Conservation (phyloP, 1,284 basidiomycete species). For the Moesziomyces aphidis region DNA sequence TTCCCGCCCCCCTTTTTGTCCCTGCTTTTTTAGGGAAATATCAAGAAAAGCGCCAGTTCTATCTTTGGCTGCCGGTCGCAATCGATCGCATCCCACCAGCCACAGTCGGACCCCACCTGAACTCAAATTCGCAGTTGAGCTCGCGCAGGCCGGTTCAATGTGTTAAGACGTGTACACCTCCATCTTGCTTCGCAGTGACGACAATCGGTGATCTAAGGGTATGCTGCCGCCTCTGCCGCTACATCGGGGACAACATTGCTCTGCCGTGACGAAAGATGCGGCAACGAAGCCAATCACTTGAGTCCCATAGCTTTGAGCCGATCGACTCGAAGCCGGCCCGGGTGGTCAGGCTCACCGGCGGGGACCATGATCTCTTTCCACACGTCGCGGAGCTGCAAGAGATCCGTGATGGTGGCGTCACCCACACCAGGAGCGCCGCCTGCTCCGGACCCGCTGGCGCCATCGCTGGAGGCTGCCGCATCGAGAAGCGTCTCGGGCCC, state of each 20-base stretch:
- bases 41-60: neutral
- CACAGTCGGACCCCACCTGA: too few relatives aligned
- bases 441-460: neutral
- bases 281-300: constrained; percentile 12
- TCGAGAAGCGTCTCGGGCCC: constrained; percentile 21
- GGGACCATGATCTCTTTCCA: constrained; percentile 60
- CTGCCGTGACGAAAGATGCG: neutral
- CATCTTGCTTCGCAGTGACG: too few relatives aligned
- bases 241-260: too few relatives aligned
- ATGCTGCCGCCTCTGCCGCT: too few relatives aligned
- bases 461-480: neutral
- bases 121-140: too few relatives aligned
- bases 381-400: constrained; percentile 50
- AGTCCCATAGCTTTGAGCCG: constrained; percentile 28
- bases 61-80: neutral
- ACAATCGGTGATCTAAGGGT: too few relatives aligned
- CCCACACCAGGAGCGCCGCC: constrained; percentile 22
- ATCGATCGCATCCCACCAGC: neutral
- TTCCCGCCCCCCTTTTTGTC: neutral
- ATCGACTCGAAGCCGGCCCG: constrained; percentile 35
- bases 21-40: neutral
- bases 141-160: too few relatives aligned
- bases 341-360: constrained; percentile 37
- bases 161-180: too few relatives aligned
- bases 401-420: constrained; percentile 49